Conservation (phyloP, 345 rosid species). For the Populus alba region DNA sequence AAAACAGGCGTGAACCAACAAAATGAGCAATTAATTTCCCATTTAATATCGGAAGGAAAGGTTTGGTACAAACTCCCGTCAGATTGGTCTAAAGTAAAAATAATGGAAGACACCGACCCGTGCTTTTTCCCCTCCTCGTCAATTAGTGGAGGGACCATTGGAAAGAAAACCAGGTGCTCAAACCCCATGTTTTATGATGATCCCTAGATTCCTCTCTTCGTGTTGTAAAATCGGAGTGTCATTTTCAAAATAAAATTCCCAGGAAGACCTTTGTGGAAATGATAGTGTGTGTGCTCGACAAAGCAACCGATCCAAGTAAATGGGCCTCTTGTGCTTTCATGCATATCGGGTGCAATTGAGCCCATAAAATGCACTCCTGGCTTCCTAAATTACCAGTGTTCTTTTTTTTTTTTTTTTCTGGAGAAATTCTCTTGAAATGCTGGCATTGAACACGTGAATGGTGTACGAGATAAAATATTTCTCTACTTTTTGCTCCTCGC, state of each 20-base stretch:
- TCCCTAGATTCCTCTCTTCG: neutral
- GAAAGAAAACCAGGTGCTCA: neutral
- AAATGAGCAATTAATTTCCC: neutral
- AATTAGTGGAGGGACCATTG: neutral
- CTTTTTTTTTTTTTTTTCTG: too few relatives aligned
- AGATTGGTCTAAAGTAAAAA: constrained; percentile 19
- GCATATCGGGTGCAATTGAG: neutral
- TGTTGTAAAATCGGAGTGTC: neutral
- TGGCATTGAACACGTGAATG: neutral
- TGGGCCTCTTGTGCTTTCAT: neutral
- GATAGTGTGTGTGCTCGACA: neutral
- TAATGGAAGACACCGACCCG: constrained; percentile 20
- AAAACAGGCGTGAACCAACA: neutral
- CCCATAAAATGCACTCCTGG: neutral
- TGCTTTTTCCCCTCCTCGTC: neutral
- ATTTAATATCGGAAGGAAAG: neutral
- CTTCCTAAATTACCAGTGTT: neutral
- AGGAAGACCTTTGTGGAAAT: neutral
- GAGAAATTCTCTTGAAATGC: neutral
- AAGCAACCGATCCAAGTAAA: neutral
- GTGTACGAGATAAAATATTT: neutral
- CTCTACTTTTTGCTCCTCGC: neutral
- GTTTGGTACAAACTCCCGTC: constrained; percentile 2
- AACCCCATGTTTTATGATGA: neutral
- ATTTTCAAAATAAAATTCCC: neutral